phyloP scores from a whole-genome alignment of 1,139 yeast species.

The Yamadazyma atmosphaerica region DNA sequence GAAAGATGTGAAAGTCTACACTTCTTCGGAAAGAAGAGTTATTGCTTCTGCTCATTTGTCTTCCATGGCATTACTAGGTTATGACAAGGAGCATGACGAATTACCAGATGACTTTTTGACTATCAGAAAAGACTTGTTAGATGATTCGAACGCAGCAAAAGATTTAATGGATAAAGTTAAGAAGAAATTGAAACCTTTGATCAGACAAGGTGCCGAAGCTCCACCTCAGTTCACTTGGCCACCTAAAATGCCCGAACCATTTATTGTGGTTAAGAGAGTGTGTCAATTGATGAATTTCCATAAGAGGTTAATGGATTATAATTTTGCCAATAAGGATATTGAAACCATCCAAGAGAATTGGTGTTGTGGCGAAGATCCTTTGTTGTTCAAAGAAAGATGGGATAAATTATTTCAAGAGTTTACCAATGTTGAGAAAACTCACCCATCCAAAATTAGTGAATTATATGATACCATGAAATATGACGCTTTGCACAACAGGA shows the following conservation, averaged over 20 bases:
- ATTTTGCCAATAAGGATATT: conserved; percentile 69
- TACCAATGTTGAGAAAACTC: conserved; percentile 90
- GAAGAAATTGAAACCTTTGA: conserved; percentile 89
- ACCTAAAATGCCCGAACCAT: conserved; percentile 96
- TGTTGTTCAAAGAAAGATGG: conserved; percentile 92
- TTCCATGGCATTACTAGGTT: conserved; percentile 77
- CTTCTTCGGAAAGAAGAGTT: conserved; percentile 94
- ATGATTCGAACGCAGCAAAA: conserved; percentile 97
- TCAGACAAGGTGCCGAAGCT: conserved; percentile 95
- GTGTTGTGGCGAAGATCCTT: conserved; percentile 98
- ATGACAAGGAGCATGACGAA: conserved; percentile 50
- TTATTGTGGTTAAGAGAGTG: conserved; percentile 86
- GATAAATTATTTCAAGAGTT: conserved; percentile 94
- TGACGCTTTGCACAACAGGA: conserved; percentile 94
- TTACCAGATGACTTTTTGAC: conserved; percentile 78
- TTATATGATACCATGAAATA: conserved; percentile 97
- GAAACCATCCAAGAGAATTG: conserved; percentile 72
- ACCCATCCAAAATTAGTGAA: conserved; percentile 95
- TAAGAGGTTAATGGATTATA: conserved; percentile 78
- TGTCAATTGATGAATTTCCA: conserved; percentile 96
- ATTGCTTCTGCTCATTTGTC: conserved; percentile 89
- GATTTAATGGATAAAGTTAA: conserved; percentile 97
- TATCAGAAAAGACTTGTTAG: conserved; percentile 86
- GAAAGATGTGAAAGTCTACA: conserved; percentile 80
- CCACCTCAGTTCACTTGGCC: conserved; percentile 99